These are phyloP conservation scores for Cocos nucifera DNA, from an alignment of 176 grass and related monocot genomes.

Conservation along the genomic window DNA sequence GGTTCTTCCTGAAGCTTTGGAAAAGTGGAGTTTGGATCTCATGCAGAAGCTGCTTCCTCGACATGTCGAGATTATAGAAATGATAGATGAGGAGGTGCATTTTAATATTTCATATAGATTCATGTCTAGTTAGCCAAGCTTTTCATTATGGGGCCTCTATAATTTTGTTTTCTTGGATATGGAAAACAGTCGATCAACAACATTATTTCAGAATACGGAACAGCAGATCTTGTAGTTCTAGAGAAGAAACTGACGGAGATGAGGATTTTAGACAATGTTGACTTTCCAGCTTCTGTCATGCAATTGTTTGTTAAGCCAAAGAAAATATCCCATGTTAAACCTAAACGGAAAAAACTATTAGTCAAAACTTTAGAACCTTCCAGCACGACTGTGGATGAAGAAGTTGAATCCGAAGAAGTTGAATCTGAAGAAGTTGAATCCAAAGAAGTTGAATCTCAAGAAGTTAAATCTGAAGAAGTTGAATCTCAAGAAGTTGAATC, in stretches of 20 bases:
- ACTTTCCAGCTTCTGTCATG: conserved; percentile 60
- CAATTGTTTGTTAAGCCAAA: conserved; percentile 72
- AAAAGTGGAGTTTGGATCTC: conserved; percentile 98
- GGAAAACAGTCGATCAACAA: conserved; percentile 57
- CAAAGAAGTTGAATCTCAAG: conserved; percentile 25
- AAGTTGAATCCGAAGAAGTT: conserved; percentile 38
- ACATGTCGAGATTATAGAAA: conserved; percentile 98
- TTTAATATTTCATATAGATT: not conserved
- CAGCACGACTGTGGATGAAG: not conserved
- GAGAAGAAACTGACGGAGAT: conserved; percentile 83
- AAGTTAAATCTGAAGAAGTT: not conserved
- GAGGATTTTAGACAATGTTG: conserved; percentile 95
- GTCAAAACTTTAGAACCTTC: conserved; percentile 6
- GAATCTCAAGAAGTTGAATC: conserved; percentile 8
- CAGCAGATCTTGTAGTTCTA: conserved; percentile 51
- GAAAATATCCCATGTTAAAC: conserved; percentile 35
- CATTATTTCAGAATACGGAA: conserved; percentile 73
- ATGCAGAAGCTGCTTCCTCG: conserved; percentile 97
- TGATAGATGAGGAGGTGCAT: conserved; percentile 75
- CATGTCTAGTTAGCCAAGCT: too few relatives aligned
- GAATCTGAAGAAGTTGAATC: conserved; percentile 19
- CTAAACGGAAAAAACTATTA: conserved; percentile 27
- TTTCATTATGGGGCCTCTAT: too few relatives aligned
- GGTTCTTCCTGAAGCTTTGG: conserved; percentile 96
- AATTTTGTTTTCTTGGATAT: conserved; percentile 17